phyloP scores from a whole-genome alignment of 768 basidiomycete species.

The Leccinum uliginosum region DNA sequence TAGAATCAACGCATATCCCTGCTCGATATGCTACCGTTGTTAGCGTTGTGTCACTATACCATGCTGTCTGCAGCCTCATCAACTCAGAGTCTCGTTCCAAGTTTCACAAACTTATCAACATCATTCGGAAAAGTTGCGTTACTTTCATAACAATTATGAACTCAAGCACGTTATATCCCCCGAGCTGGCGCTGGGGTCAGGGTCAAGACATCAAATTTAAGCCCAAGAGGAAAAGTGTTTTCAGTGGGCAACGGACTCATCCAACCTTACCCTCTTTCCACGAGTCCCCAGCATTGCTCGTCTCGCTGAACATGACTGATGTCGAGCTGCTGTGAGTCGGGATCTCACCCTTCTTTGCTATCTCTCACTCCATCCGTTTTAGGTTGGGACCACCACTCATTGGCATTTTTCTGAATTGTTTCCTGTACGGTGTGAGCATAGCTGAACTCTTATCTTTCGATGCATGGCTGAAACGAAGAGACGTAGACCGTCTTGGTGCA shows the following conservation, averaged over 20 bases:
- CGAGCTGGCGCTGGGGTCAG: background rate
- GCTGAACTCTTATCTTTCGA: no score
- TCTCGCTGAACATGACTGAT: background rate
- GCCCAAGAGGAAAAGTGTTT: background rate
- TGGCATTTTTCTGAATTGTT: background rate
- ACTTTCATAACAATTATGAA: background rate
- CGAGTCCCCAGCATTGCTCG: background rate
- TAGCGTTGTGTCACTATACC: background rate
- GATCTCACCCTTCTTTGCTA: background rate
- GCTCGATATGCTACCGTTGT: background rate
- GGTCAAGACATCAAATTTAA: background rate
- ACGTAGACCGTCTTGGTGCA: background rate
- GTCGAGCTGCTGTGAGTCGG: background rate
- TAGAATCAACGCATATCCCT: background rate
- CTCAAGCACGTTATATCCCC: background rate
- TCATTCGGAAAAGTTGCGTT: background rate
- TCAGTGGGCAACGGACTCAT: background rate
- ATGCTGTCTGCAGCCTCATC: background rate
- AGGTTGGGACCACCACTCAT: background rate
- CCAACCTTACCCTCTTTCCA: background rate
- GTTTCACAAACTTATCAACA: background rate
- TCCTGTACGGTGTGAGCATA: background rate
- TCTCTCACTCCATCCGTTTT: background rate
- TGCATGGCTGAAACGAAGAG: background rate
- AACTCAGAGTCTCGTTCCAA: background rate